Conservation (phyloP, 495 filamentous ascomycete species). For the Neurospora terricola region DNA sequence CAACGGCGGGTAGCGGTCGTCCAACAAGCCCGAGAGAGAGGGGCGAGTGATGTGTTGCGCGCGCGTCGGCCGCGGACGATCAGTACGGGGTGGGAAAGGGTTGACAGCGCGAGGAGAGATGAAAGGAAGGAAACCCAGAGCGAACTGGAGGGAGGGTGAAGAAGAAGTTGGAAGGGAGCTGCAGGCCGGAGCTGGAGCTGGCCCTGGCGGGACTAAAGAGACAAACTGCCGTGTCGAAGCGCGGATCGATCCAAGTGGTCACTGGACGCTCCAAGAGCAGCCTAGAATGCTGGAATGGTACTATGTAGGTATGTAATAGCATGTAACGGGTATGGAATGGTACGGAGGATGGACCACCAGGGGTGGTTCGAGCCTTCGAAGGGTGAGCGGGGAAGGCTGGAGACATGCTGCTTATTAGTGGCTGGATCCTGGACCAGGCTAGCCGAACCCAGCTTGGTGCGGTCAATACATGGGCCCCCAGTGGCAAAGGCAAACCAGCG, state of each 20-base stretch:
- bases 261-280: neutral
- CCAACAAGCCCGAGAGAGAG: neutral
- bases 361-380: slow-evolving; percentile 5
- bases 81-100: neutral
- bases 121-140: neutral
- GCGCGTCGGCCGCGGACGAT: neutral
- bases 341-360: neutral
- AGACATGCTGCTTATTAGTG: slow-evolving; percentile 16
- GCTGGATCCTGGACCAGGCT: slow-evolving; percentile 14
- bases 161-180: neutral
- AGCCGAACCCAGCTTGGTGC: slow-evolving; percentile 14
- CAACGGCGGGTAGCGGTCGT: neutral
- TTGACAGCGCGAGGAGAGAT: neutral
- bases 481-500: slow-evolving; percentile 16
- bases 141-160: neutral
- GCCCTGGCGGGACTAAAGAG: neutral
- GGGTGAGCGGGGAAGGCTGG: slow-evolving; percentile 17
- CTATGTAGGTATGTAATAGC: neutral
- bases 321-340: neutral
- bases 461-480: slow-evolving; percentile 13
- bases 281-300: neutral
- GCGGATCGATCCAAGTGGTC: neutral
- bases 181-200: neutral
- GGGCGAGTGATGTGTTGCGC: neutral
- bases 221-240: neutral